Evolutionary conservation across 1,139 yeast species (phyloP), one percentile per base, ranked within the genome.

Genomic region (Diutina neorugosa): DNA sequence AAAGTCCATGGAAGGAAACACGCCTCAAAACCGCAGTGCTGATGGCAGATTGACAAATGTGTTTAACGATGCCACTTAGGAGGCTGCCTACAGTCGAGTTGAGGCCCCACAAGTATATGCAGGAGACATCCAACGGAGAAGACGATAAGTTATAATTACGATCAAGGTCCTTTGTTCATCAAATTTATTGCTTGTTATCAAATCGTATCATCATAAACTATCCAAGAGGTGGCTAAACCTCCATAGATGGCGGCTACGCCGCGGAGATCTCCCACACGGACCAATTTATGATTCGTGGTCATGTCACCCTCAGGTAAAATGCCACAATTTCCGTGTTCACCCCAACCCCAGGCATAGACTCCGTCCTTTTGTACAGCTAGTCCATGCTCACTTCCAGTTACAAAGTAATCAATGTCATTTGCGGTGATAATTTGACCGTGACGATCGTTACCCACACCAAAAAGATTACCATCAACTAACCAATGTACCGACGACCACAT

Each of bases 281-380:
- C 54, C 55, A 76, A 78, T 41, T 76, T 58, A 51, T 67, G 63
- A 55, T 66, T 65, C 55, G 73, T 78, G 0, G 73, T 68, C 2
- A 71, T 76, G 4, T 63, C 63, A 5, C 61, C 65, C 1, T 57
- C 60, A 37, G 44, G 57, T 18, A 34, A 14, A 1, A 57, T 58
- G 0, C 98, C 98, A 67, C 98, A 91, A 63, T 93, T 93, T 0
- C 98, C 98, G 64, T 93, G 98, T 63, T 93, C 98, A 25, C 97
- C 97, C 98, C 98, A 93, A 0, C 98, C 98, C 98, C 98, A 93
- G 2, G 91, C 78, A 54, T 63, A 70, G 0, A 87, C 82, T 5
- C 59, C 56, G 51, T 69, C 64, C 1, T 62, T 57, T 0, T 58
- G 52, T 0, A 62, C 52, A 4, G 80, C 64, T 21, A 88, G 62